phyloP scores from a whole-genome alignment of 2,329 filamentous ascomycete species.

The Fusarium concolor region DNA sequence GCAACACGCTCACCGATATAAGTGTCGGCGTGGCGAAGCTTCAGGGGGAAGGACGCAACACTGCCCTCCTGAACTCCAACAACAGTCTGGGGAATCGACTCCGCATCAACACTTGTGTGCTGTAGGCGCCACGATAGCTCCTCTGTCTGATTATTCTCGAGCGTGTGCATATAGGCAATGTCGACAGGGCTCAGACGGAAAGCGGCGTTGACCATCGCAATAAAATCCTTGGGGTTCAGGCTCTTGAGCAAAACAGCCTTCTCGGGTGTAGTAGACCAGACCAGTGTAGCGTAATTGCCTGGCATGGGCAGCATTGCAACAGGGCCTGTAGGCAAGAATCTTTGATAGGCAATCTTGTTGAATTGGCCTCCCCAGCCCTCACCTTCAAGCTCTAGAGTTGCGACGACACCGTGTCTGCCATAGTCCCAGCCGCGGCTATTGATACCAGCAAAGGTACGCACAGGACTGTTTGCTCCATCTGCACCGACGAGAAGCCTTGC shows the following conservation, averaged over 20 bases:
- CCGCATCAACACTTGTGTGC: constrained; percentile 69
- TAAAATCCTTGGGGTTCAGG: constrained; percentile 77
- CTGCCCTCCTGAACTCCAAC: constrained; percentile 80
- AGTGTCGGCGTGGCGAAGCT: constrained; percentile 91
- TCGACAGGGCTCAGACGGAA: constrained; percentile 86
- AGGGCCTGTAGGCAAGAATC: constrained; percentile 92
- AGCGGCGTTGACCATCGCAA: constrained; percentile 90
- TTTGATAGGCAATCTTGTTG: constrained; percentile 87
- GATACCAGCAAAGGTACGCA: constrained; percentile 89
- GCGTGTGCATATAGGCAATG: constrained; percentile 82
- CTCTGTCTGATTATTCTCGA: constrained; percentile 68
- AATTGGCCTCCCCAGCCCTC: constrained; percentile 65
- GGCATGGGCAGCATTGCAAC: constrained; percentile 92
- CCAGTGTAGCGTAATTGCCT: constrained; percentile 82
- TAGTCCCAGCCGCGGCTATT: constrained; percentile 94
- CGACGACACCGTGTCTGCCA: constrained; percentile 87
- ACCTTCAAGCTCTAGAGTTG: constrained; percentile 80
- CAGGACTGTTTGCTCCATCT: constrained; percentile 94
- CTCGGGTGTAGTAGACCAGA: constrained; percentile 92
- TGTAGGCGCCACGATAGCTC: constrained; percentile 86
- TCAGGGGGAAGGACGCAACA: constrained; percentile 90
- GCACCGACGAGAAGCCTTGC: constrained; percentile 91
- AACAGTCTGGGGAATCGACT: constrained; percentile 73
- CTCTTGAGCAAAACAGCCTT: constrained; percentile 84
- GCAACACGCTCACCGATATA: constrained; percentile 93